Conservation (phyloP, 768 basidiomycete genomes). For the Lyophyllum atratum region DNA sequence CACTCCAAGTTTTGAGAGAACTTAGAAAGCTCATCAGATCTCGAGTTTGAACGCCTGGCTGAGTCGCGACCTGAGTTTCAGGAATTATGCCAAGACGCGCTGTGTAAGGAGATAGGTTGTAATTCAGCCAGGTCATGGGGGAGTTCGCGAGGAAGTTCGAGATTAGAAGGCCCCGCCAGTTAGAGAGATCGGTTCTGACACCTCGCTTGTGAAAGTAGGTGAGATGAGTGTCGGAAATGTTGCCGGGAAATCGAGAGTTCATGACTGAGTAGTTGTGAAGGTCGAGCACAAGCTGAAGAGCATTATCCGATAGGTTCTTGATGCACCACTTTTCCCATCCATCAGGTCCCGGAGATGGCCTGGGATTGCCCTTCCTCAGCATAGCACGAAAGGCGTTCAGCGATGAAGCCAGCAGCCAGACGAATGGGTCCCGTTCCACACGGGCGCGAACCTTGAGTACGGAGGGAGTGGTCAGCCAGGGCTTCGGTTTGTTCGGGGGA, state of each 20-base stretch:
- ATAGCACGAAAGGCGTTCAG: conserved; percentile 11
- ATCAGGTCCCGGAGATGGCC: conserved; percentile 6
- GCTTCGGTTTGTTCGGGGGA: conserved; percentile 18
- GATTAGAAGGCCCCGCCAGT: conserved; percentile 17
- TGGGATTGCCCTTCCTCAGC: conserved; percentile 8
- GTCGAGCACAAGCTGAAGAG: conserved; percentile 5
- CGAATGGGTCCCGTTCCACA: not conserved
- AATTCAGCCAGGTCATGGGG: conserved; percentile 19
- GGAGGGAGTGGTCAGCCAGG: conserved; percentile 23
- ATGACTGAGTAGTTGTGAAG: conserved; percentile 10
- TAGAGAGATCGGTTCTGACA: conserved; percentile 3
- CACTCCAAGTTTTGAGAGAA: conserved; percentile 3
- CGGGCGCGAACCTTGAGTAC: not conserved
- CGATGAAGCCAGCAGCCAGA: not conserved
- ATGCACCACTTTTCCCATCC: conserved; percentile 16
- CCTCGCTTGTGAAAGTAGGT: conserved; percentile 6
- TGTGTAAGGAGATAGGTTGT: conserved; percentile 2
- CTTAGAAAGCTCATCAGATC: conserved; percentile 8
- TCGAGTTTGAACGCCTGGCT: conserved; percentile 4
- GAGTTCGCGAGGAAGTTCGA: conserved; percentile 18
- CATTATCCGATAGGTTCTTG: conserved; percentile 4
- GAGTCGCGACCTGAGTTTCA: conserved; percentile 7
- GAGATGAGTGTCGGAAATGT: conserved; percentile 5
- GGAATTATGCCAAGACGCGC: conserved; percentile 4
- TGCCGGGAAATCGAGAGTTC: not conserved